Evolutionary conservation across 371 early-diverging fungal species (phyloP).

Genomic region (Haplosporangium sp.): DNA sequence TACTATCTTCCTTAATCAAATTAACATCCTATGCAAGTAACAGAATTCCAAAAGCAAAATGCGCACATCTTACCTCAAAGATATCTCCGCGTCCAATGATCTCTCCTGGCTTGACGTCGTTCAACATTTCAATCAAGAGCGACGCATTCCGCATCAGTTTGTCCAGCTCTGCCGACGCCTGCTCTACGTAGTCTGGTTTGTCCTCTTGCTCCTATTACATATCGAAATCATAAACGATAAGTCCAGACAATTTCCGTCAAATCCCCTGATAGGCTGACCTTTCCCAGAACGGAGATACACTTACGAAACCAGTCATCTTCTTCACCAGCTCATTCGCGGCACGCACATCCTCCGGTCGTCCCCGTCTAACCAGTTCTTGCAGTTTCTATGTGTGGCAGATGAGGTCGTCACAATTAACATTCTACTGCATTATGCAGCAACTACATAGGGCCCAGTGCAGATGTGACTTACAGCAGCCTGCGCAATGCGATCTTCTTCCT

Average conservation of each 20-base stretch:
- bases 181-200: constrained; percentile 84
- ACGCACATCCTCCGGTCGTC: constrained; percentile 92
- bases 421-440: no score
- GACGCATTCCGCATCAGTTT: constrained; percentile 81
- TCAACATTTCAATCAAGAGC: constrained; percentile 82
- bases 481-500: constrained; percentile 90
- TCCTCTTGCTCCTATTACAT: constrained; percentile 68
- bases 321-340: constrained; percentile 98
- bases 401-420: background rate
- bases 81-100: constrained; percentile 69
- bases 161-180: constrained; percentile 83
- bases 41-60: background rate
- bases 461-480: constrained; percentile 71
- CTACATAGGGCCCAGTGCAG: background rate
- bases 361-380: constrained; percentile 94
- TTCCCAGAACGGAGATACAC: background rate
- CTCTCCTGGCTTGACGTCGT: constrained; percentile 71
- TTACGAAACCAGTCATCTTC: constrained; percentile 89
- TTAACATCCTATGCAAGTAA: background rate
- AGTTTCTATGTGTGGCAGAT: constrained; percentile 69
- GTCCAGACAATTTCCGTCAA: no score
- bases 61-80: constrained; percentile 58
- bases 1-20: background rate
- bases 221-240: no score
- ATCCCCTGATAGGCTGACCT: no score